Evolutionary conservation across 495 filamentous ascomycete genomes (phyloP), one percentile per base, ranked within the genome.

Genomic region (Penicillium ochrochloron): DNA sequence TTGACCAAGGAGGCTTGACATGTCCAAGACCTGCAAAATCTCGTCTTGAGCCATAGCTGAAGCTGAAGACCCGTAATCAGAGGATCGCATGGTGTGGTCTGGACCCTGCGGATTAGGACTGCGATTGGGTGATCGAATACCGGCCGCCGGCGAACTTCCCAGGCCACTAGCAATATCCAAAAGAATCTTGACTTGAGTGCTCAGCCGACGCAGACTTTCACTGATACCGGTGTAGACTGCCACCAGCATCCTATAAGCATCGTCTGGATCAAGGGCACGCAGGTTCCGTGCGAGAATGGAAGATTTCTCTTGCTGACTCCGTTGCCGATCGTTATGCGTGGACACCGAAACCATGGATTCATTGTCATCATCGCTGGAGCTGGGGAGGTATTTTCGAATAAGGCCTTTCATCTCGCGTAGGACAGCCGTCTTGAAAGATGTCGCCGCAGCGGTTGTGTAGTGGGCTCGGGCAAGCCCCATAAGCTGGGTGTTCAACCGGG

Each of bases 161-260:
- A 94, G 80, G 10, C 88, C 88, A 70, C 93, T 97, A 2, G 93
- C 96, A 37, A 97, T 91, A 73, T 99, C 95, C 19, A 99, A 82
- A n/a, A 99, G 78, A 21, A 98, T 88, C 75, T 99, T 99, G 23
- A 94, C 91, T 69, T 99, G 95, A 5, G 93, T 92, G 41, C 90
- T 89, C 12, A 98, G 77, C 70, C 95, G 85, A 59, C 95, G 84
- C 59, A 98, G 74, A 0, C 91, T 90, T 73, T 99, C 95, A 23
- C 94, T 90, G 27, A 97, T 89, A 6, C 90, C 86, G 5, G 91
- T 88, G 72, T 97, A 99, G 19, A 96, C 89, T 42, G 85, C 89
- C 21, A 87, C 82, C 10, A 97, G 82, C 67, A 98, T 85, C n/a
- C 86, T 83, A 77, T 99, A 95, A 0, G 95, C 92, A 76, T 93